Conservation (phyloP, 805 yeast species). For the Komagataella pastoris region DNA sequence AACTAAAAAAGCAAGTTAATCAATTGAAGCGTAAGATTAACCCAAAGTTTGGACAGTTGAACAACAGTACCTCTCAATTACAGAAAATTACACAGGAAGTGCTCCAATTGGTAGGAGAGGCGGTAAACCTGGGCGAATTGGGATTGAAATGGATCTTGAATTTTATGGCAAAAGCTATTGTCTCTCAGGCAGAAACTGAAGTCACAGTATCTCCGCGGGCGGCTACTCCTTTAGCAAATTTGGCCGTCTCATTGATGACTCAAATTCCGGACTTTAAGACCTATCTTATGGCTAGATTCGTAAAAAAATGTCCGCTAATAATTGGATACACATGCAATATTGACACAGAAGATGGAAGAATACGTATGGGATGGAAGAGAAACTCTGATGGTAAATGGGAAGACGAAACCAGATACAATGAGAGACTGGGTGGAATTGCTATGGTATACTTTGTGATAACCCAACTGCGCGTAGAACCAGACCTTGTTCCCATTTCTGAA, state of each 20-base stretch:
- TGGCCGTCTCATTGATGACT: slow-evolving; percentile 41
- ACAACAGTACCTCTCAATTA: slow-evolving; percentile 55
- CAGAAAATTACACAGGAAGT: slow-evolving; percentile 37
- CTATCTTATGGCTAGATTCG: slow-evolving; percentile 62
- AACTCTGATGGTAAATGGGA: slow-evolving; percentile 34
- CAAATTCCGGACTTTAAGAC: slow-evolving; percentile 36
- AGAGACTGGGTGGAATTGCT: slow-evolving; percentile 76
- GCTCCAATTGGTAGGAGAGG: slow-evolving; percentile 29
- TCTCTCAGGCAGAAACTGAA: slow-evolving; percentile 89
- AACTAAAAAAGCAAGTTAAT: slow-evolving; percentile 37
- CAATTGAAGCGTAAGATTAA: slow-evolving; percentile 65
- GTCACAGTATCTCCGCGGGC: slow-evolving; percentile 67
- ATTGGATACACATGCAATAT: slow-evolving; percentile 70
- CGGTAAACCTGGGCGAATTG: slow-evolving; percentile 27
- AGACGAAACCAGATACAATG: slow-evolving; percentile 60
- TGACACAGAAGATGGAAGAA: slow-evolving; percentile 72
- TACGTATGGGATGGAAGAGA: slow-evolving; percentile 80
- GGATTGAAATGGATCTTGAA: slow-evolving; percentile 68
- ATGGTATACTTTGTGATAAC: slow-evolving; percentile 72
- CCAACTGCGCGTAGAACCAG: slow-evolving; percentile 21
- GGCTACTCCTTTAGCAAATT: slow-evolving; percentile 65
- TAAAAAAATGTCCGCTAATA: slow-evolving; percentile 81
- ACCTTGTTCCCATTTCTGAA: slow-evolving; percentile 40
- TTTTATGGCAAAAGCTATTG: slow-evolving; percentile 71
- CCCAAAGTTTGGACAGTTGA: slow-evolving; percentile 86